Base-by-base conservation (phyloP, 2,329 filamentous ascomycete species). In the Fusarium burgessii region DNA sequence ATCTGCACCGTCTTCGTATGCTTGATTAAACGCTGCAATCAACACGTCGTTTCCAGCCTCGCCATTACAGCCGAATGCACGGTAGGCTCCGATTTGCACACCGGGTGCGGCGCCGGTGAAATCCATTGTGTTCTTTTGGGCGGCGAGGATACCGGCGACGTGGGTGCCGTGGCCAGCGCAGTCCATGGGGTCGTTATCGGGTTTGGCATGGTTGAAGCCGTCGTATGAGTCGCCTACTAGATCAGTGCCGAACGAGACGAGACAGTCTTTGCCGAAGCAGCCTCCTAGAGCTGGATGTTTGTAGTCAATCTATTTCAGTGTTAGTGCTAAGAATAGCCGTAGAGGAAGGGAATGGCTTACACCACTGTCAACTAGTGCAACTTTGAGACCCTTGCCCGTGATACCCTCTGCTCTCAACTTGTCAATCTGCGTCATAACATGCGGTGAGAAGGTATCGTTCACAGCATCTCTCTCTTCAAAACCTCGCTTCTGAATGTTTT, bases 251-350 rank as follows among this genome's bases (percentile, higher is more conserved):
- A 84, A 86, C 6, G 83, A 82, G 20, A 92, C 87, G 42, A 90
- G 81, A 71, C 86, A 91, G 15, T 84, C 87, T 2, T 82, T 74
- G 4, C 90, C 90, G 74, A 91, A 91, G 74, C 89, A 89, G 49
- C 88, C 89, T 18, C 90, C 90, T 1, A 92, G 84, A 32, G 88
- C 87, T 3, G 89, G 87, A 73, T 92, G 89, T 2, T 80, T 84
- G 74, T 91, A 91, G 75, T 92, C 90, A 50, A 90, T 80, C 85
- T 86, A 33, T 18, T 3, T 32, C 3, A 25, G 2, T 25, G 47
- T 71, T 17, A 71, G 63, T 12, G 25, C 6, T 17, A 1, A 3
- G 5, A 6, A 17, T n/a, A 23, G 23, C 23, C 23, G 23, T 2
- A 4, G 6, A 7, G 8, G 9, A n/a, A 15, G 15, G 2, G 15